Percentiles rank a stretch among this genome's conserved stretches.
These are phyloP conservation scores for Nidula microcarpa DNA, from an alignment of 768 basidiomycete genomes.

Conservation along the genomic window DNA sequence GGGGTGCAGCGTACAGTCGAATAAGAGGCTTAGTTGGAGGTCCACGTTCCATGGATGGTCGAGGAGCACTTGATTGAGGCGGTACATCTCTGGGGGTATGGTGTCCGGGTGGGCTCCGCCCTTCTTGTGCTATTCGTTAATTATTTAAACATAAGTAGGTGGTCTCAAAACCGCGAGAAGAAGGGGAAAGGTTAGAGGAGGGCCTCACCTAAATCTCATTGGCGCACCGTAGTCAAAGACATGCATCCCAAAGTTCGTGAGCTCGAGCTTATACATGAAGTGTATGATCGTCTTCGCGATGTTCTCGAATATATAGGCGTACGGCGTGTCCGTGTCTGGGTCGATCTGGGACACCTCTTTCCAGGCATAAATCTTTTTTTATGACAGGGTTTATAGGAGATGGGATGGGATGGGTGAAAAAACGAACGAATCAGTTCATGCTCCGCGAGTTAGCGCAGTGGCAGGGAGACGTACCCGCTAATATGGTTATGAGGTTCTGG, in stretches of 20 bases:
- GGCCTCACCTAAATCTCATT: constrained; percentile 20
- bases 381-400: too few species aligned
- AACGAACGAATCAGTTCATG: too few species aligned
- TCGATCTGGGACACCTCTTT: too few species aligned
- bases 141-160: too few species aligned
- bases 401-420: too few species aligned
- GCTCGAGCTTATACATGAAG: constrained; percentile 34
- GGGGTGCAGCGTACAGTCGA: constrained; percentile 14
- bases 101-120: constrained; percentile 30
- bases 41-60: constrained; percentile 32
- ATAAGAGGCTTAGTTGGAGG: constrained; percentile 39
- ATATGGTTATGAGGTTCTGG: constrained; percentile 39
- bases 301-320: constrained; percentile 38
- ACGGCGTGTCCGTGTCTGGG: constrained; percentile 11
- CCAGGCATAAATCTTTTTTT: too few species aligned
- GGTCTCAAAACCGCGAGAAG: too few species aligned
- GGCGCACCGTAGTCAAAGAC: constrained; percentile 49
- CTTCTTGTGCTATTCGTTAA: constrained; percentile 18
- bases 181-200: too few species aligned
- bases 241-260: constrained; percentile 40
- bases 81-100: constrained; percentile 32
- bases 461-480: constrained; percentile 21
- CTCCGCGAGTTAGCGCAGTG: neutral
- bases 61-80: constrained; percentile 38
- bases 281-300: constrained; percentile 32